A percentile compares a stretch with the other conserved stretches of the same genome.
Evolutionary conservation across 495 filamentous ascomycete species (phyloP).

Genomic region (Talaromyces adpressus): DNA sequence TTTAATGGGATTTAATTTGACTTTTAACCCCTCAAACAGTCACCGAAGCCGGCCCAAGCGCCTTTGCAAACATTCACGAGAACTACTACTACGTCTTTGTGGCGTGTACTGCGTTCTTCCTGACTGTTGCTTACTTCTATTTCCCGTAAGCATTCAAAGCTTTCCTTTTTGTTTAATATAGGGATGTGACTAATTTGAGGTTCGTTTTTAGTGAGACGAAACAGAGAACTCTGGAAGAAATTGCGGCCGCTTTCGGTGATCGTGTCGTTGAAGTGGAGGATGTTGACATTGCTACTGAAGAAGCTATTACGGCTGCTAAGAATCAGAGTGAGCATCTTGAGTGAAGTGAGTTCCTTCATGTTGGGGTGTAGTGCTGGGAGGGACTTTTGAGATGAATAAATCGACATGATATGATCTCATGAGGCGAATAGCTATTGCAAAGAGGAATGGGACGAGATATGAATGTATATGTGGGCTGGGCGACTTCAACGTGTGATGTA

Average conservation of each 20-base stretch:
- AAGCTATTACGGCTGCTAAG: constrained; percentile 13
- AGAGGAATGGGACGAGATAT: neutral
- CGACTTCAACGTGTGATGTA: neutral
- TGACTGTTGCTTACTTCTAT: constrained; percentile 44
- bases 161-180: neutral
- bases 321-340: constrained; percentile 24
- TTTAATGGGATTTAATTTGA: neutral
- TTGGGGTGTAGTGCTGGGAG: neutral
- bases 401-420: neutral
- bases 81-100: constrained; percentile 59
- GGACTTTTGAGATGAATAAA: neutral
- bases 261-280: constrained; percentile 39
- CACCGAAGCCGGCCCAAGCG: constrained; percentile 51
- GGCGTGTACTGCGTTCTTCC: constrained; percentile 42
- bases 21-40: constrained; percentile 18
- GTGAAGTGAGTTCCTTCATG: neutral
- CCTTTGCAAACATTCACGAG: constrained; percentile 50
- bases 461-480: neutral
- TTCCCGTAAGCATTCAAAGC: constrained; percentile 35
- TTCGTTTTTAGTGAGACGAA: constrained; percentile 36
- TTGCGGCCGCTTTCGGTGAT: constrained; percentile 51
- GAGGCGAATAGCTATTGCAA: neutral
- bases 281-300: constrained; percentile 4
- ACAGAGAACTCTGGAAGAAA: constrained; percentile 51
- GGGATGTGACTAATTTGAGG: constrained; percentile 5